Evolutionary conservation across 352 stramenopile species (phyloP), one percentile per base, ranked within the genome.

Genomic region (Peronospora farinosa): DNA sequence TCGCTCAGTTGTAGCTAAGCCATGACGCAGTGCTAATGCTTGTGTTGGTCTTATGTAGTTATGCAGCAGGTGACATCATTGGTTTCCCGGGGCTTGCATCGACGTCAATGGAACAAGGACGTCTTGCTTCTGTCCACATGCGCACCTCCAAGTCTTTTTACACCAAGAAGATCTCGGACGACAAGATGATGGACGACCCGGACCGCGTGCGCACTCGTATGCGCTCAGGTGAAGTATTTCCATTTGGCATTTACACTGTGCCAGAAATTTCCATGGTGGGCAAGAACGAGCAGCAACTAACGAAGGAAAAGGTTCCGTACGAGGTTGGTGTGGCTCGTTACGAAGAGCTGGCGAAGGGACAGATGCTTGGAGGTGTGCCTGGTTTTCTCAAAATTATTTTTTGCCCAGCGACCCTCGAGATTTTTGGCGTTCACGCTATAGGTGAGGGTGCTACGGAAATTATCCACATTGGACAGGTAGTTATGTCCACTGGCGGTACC

Each of bases 81-180:
- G 86, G 86, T 5, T 95, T 88, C 57, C 86, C 86, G 2, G 85
- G 82, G 5, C 74, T 96, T 40, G 86, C 86, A 16, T 95, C 85
- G 30, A 95, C 84, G 13, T 94, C 82, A 35, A 96, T 96, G 86
- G 86, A 96, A 63, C 86, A 96, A 55, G 86, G 86, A 11, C 77
- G 83, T 19, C 58, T 91, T 51, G 86, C 85, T 23, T 92, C 81
- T 0, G 74, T 90, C 25, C 84, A 95, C 62, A 96, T 96, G 86
- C 72, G 81, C 25, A 92, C 74, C 9, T 61, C 50, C 13, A 74
- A 74, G 60, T 76, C 72, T 16, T 74, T 78, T 13, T 85, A 89
- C 63, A 83, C 75, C 40, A 64, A 65, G 64, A 35, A 67, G 65
- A 21, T 74, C 8, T 55, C 50, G 7, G 56, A 59, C 16, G 61